Base-by-base conservation (phyloP, 2,329 filamentous ascomycete species). In the Colletotrichum gigasporum region DNA sequence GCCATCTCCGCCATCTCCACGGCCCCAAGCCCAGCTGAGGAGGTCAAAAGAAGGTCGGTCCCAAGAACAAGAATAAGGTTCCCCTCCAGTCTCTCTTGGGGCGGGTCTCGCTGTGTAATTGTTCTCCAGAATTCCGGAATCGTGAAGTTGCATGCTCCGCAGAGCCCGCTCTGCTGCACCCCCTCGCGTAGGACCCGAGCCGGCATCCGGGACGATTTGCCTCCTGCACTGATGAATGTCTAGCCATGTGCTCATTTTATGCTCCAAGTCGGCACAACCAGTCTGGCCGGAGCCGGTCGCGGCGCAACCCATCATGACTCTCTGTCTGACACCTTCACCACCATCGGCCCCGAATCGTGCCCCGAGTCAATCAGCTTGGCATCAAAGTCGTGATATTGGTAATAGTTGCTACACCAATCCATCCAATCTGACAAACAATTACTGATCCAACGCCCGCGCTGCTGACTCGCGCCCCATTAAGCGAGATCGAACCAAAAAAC, bases 131-230 rank as follows among this genome's bases (percentile, higher is more conserved):
- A 34, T 7, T 7, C 30, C 7, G 30, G 12, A n/a, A n/a, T n/a
- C n/a, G n/a, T n/a, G n/a, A n/a, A n/a, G n/a, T n/a, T n/a, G n/a
- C n/a, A n/a, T n/a, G n/a, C 35, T 24, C 54, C 59, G 45, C 53
- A 16, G 10, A n/a, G n/a, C n/a, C n/a, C n/a, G n/a, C n/a, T n/a
- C n/a, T 20, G 34, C 18, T 32, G 14, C 18, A 42, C 30, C 37
- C 39, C 47, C 34, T 60, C 47, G 61, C 55, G 37, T 60, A 37
- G 55, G 35, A 60, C 47, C 26, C 20, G 55, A 64, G 34, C 47
- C 55, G 55, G 61, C 32, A 22, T 30, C 56, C 55, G 61, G 61
- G 47, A 41, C 55, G 60, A 53, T 9, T 63, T n/a, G 20, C 7
- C 9, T 12, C 30, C n/a, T 39, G 11, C 32, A 1, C 7, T 14